Conservation (phyloP, 805 yeast species). For the Teunomyces stri region DNA sequence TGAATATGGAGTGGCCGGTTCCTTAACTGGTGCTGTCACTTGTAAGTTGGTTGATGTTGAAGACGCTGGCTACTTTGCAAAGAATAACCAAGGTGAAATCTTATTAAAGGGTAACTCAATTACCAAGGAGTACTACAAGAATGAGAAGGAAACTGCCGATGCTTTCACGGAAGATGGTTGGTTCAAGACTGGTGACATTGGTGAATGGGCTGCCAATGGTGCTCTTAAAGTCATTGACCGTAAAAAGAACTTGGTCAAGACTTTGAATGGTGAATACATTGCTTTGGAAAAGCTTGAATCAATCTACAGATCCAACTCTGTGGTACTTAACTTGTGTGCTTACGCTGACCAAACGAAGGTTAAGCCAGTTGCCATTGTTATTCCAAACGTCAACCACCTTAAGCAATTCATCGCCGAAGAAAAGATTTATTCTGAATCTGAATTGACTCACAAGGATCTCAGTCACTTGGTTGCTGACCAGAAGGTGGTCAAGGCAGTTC, state of each 20-base stretch:
- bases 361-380: constrained; percentile 88
- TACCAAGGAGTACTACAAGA: constrained; percentile 74
- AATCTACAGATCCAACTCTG: constrained; percentile 77
- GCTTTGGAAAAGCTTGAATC: constrained; percentile 95
- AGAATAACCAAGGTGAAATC: constrained; percentile 91
- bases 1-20: constrained; percentile 78
- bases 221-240: constrained; percentile 85
- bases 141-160: constrained; percentile 72
- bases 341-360: constrained; percentile 87
- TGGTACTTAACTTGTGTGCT: constrained; percentile 81
- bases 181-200: constrained; percentile 97
- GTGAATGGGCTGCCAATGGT: constrained; percentile 84
- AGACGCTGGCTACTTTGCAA: constrained; percentile 88
- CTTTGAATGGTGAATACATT: constrained; percentile 94
- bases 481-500: constrained; percentile 53
- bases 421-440: constrained; percentile 45
- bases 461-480: constrained; percentile 54
- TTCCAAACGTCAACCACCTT: constrained; percentile 72
- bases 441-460: constrained; percentile 43
- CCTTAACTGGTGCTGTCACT: constrained; percentile 77
- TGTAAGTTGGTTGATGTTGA: constrained; percentile 87
- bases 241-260: constrained; percentile 92
- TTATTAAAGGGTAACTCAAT: constrained; percentile 75
- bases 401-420: constrained; percentile 55
- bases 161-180: constrained; percentile 83